Evolutionary conservation across 2,329 filamentous ascomycete species (phyloP), one percentile per base, ranked within the genome.

Genomic region (Aplosporella prunicola): DNA sequence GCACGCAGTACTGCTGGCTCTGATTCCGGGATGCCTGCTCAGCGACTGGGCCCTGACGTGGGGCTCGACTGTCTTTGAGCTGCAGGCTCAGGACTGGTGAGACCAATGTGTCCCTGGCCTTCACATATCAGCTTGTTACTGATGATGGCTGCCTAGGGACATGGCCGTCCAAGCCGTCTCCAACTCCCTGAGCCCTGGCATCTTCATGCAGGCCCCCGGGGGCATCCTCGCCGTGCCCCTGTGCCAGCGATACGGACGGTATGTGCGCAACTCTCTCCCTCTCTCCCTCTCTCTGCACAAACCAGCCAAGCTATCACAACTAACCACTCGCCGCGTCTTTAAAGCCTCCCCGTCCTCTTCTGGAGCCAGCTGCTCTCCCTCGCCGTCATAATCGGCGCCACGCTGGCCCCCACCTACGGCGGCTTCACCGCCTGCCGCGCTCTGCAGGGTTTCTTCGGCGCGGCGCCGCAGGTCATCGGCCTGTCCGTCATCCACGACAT

Each of bases 201-300:
- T 38, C 14, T 42, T 42, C 33, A 39, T 44, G 41, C 40, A 45
- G 23, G 49, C 43, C 6, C 43, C 46, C 11, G 47, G 50, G 7
- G 49, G 51, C 23, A 22, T 54, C 1, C 24, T 53, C 9, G 46
- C 47, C 14, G 48, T 55, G 10, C 46, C 51, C 3, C 25, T 52
- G 1, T 60, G 61, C 29, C 56, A 62, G 39, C 55, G 57, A 2
- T 63, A 60, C 43, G 60, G 63, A 44, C 51, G 63, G 62, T 55
- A 45, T 46, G 13, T n/a, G n/a, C n/a, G n/a, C n/a, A n/a, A n/a
- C n/a, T n/a, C n/a, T n/a, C n/a, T n/a, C n/a, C n/a, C 43, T 46
- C 20, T 52, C n/a, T 24, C 22, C n/a, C 22, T 24, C 8, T 24
- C 8, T 24, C 22, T 8, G 9, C 14, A 17, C 27, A 30, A 30